phyloP scores from a whole-genome alignment of 805 yeast species.

The Saccharomycopsis fibuligera region DNA sequence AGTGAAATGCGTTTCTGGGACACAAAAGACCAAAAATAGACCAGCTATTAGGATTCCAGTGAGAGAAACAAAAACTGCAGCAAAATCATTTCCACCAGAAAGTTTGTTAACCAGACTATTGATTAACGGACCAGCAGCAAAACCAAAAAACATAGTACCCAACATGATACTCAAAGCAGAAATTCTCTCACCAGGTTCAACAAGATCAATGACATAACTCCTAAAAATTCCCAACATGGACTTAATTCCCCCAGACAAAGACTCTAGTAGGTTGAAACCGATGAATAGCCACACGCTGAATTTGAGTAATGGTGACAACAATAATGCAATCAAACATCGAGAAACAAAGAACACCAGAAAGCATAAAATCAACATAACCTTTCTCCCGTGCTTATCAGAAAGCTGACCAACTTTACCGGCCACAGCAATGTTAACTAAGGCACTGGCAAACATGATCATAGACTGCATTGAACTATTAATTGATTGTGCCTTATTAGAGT shows the following conservation, averaged over 20 bases:
- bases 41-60: conserved; percentile 30
- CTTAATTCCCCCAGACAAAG: conserved; percentile 58
- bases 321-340: conserved; percentile 25
- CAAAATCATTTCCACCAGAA: conserved; percentile 26
- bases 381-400: conserved; percentile 62
- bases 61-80: conserved; percentile 30
- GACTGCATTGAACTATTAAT: conserved; percentile 45
- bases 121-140: conserved; percentile 58
- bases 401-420: conserved; percentile 57
- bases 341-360: conserved; percentile 26
- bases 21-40: conserved; percentile 31
- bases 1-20: conserved; percentile 48
- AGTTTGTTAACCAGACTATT: conserved; percentile 10
- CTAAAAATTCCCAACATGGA: conserved; percentile 52
- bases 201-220: conserved; percentile 71
- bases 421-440: conserved; percentile 43
- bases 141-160: conserved; percentile 54
- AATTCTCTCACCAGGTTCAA: conserved; percentile 53
- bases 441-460: conserved; percentile 34
- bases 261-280: conserved; percentile 37
- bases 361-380: conserved; percentile 37
- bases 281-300: conserved; percentile 33
- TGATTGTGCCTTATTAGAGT: conserved; percentile 36
- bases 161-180: conserved; percentile 51
- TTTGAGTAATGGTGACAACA: conserved; percentile 3